Evolutionary conservation across 2,329 filamentous ascomycete genomes (phyloP), one percentile per base, ranked within the genome.

Genomic region (Myriangium duriaei): DNA sequence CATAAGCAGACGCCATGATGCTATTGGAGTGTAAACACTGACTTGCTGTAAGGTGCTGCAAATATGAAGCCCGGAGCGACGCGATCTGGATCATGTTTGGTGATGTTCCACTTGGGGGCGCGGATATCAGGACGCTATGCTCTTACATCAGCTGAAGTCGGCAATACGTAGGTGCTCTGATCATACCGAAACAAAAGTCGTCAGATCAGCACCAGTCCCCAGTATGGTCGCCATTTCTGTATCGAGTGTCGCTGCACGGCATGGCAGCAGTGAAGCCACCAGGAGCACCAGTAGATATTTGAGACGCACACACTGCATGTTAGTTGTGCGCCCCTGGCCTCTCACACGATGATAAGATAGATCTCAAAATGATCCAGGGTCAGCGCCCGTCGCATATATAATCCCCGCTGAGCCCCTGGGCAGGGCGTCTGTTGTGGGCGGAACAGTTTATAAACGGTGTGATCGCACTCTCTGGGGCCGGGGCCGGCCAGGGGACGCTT

Each of bases 81-180:
- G 10, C 21, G 31, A 9, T 43, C 39, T 5, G 40, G 18, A 15
- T 37, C 31, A 19, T 43, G 39, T 11, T 46, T 42, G 10, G 42
- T 40, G 11, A 47, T 36, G 10, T 42, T 83, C 79, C 28, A 85
- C 54, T 16, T 17, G 4, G 44, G 44, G 3, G 44, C 35, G 6
- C 35, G 35, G 15, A 37, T 37, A 15, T 37, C 35, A 11, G 35
- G 35, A 7, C 35, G 24, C 35, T 37, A n/a, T n/a, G n/a, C n/a
- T 26, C 7, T 7, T 26, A 7, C 7, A n/a, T 26, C 21, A 26
- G 21, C 7, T 26, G 7, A n/a, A 26, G 7, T n/a, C 21, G 21
- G n/a, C 21, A 7, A 26, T 26, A 26, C 21, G 21, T 7, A n/a
- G 21, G 21, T 7, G n/a, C 7, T 7, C 21, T 7, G n/a, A n/a